These are phyloP conservation scores for Epicoccum sorghinum DNA, from an alignment of 2,329 filamentous ascomycete genomes.

Conservation along the genomic window DNA sequence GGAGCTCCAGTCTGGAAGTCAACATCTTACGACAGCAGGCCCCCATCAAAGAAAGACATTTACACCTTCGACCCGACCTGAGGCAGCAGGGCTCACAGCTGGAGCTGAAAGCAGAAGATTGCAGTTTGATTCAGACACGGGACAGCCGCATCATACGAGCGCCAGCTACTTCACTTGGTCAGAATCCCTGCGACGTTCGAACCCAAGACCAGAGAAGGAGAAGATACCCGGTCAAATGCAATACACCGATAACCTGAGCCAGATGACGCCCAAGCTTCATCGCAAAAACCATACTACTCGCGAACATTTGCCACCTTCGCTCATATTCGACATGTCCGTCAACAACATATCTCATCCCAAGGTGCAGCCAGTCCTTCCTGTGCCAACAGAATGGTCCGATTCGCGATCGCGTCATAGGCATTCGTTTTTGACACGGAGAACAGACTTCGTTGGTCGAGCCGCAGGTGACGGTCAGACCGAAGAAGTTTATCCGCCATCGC, in stretches of 20 bases:
- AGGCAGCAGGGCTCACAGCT: conserved; percentile 28
- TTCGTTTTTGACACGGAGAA: conserved; percentile 25
- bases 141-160: conserved; percentile 36
- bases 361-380: too few species aligned
- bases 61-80: conserved; percentile 12
- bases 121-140: conserved; percentile 48
- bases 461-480: conserved; percentile 10
- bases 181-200: conserved; percentile 43
- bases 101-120: conserved; percentile 43
- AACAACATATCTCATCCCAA: too few species aligned
- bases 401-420: conserved; percentile 31
- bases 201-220: conserved; percentile 16
- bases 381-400: too few species aligned
- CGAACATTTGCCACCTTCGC: too few species aligned
- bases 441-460: conserved; percentile 21
- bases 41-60: background rate
- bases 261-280: too few species aligned
- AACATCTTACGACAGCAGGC: background rate
- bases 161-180: conserved; percentile 52
- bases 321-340: too few species aligned
- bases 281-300: too few species aligned
- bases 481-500: conserved; percentile 19
- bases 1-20: conserved; percentile 25
- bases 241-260: conserved; percentile 17
- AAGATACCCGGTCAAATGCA: conserved; percentile 12